These are phyloP conservation scores for Escovopsis sp. DNA, from an alignment of 2,329 filamentous ascomycete species.

Conservation along the genomic window DNA sequence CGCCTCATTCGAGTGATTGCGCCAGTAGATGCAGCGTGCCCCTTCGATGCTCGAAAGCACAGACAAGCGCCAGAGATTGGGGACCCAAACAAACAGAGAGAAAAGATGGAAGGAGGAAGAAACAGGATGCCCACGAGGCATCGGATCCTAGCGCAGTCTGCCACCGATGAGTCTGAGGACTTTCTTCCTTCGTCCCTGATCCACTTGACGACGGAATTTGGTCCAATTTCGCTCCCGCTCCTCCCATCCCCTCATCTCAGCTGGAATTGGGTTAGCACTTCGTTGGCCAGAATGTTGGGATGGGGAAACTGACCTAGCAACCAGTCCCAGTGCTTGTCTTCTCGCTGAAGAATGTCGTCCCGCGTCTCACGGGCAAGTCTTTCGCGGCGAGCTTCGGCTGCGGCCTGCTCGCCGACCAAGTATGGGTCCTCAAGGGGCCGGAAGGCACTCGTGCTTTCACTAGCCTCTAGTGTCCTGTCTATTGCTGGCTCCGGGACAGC, in stretches of 20 bases:
- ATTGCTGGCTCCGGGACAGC: slow-evolving; percentile 1
- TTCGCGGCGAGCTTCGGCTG: slow-evolving; percentile 39
- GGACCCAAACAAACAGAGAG: neutral
- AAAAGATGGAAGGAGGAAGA: neutral
- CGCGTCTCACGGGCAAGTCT: slow-evolving; percentile 41
- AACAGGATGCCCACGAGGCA: neutral
- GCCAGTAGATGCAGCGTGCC: neutral
- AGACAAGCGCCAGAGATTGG: neutral
- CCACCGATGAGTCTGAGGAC: slow-evolving; percentile 26
- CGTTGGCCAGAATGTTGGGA: neutral
- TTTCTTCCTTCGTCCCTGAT: slow-evolving; percentile 21
- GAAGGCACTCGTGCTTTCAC: slow-evolving; percentile 9
- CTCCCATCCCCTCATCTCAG: slow-evolving; percentile 35
- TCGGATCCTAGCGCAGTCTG: slow-evolving; percentile 9
- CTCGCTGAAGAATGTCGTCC: slow-evolving; percentile 38
- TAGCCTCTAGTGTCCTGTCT: slow-evolving; percentile 1
- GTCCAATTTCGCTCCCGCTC: slow-evolving; percentile 36
- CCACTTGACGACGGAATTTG: slow-evolving; percentile 25
- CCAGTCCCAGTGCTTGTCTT: slow-evolving; percentile 47
- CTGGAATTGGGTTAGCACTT: slow-evolving; percentile 18
- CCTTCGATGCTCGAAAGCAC: too few species aligned
- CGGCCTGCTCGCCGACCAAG: slow-evolving; percentile 52
- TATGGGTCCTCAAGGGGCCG: slow-evolving; percentile 52
- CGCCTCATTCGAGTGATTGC: neutral
- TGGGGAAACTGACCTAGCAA: slow-evolving; percentile 34